Conservation (phyloP, 2,329 filamentous ascomycete species). For the Lecanicillium sp. region DNA sequence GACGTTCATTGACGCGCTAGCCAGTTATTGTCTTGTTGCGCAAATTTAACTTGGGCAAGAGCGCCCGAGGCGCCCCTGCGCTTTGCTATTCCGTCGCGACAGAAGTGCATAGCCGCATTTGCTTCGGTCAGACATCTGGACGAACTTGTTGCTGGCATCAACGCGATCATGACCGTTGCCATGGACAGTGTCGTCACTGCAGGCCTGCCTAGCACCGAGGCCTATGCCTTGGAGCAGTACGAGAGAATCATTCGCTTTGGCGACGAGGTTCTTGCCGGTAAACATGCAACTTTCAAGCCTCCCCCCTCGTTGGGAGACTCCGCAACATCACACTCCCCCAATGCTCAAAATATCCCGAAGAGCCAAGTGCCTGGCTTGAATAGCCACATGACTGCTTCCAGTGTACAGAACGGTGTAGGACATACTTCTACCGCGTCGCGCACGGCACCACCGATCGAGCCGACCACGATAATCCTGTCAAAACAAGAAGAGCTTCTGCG, state of each 20-base stretch:
- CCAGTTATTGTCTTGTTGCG: neutral
- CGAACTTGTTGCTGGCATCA: neutral
- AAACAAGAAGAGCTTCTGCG: constrained; percentile 81
- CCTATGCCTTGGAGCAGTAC: constrained; percentile 61
- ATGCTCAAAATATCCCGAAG: neutral
- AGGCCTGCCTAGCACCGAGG: constrained; percentile 38
- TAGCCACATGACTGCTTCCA: constrained; percentile 31
- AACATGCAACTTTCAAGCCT: constrained; percentile 58
- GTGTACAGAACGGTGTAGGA: constrained; percentile 25
- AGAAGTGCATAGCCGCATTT: neutral
- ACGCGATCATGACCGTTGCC: constrained; percentile 19
- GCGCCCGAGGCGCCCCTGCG: neutral
- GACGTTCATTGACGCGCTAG: neutral
- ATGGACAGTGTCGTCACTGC: constrained; percentile 20
- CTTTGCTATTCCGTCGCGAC: neutral
- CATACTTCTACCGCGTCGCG: neutral
- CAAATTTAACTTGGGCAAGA: neutral
- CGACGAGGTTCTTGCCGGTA: constrained; percentile 74
- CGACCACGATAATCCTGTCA: constrained; percentile 71
- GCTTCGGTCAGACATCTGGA: neutral
- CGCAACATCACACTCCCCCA: neutral
- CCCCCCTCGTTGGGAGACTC: constrained; percentile 23
- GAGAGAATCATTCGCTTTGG: constrained; percentile 74
- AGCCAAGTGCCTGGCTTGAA: constrained; percentile 20
- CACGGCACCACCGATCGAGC: neutral